A percentile compares a stretch with the other conserved stretches of the same genome.
phyloP scores from a whole-genome alignment of 257 asterid species.

The Rehmannia glutinosa region DNA sequence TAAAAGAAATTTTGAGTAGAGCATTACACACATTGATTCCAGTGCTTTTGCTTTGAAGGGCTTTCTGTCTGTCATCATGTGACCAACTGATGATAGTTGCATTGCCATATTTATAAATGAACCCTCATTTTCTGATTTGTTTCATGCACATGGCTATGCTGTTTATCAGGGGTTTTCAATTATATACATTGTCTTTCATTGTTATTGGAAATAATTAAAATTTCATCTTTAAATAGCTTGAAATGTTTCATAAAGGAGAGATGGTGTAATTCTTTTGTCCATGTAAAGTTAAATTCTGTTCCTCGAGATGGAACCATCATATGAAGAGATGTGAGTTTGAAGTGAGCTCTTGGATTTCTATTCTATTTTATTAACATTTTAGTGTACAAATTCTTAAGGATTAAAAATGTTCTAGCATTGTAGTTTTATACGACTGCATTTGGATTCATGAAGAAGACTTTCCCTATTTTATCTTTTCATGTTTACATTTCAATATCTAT shows the following conservation, averaged over 20 bases:
- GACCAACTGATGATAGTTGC: too few species aligned
- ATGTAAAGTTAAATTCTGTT: too few species aligned
- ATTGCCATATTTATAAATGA: background rate
- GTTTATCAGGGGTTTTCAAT: background rate
- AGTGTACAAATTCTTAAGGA: background rate
- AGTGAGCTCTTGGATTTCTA: background rate
- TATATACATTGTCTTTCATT: background rate
- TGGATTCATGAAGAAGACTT: background rate
- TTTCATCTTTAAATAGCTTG: too few species aligned
- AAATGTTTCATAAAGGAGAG: too few species aligned
- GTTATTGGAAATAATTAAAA: background rate
- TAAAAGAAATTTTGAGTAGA: too few species aligned
- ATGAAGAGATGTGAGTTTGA: too few species aligned
- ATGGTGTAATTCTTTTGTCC: background rate
- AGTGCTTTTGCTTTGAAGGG: conserved; percentile 6
- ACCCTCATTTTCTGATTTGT: conserved; percentile 4
- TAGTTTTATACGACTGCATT: background rate
- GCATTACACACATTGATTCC: background rate
- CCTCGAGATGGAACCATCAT: too few species aligned
- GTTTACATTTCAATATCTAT: too few species aligned
- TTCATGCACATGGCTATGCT: too few species aligned
- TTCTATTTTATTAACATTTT: background rate
- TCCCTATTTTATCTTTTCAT: too few species aligned
- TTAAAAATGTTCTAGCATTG: background rate
- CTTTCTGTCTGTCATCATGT: background rate